Evolutionary conservation across 495 filamentous ascomycete genomes (phyloP).

Genomic region (Halenospora varia): DNA sequence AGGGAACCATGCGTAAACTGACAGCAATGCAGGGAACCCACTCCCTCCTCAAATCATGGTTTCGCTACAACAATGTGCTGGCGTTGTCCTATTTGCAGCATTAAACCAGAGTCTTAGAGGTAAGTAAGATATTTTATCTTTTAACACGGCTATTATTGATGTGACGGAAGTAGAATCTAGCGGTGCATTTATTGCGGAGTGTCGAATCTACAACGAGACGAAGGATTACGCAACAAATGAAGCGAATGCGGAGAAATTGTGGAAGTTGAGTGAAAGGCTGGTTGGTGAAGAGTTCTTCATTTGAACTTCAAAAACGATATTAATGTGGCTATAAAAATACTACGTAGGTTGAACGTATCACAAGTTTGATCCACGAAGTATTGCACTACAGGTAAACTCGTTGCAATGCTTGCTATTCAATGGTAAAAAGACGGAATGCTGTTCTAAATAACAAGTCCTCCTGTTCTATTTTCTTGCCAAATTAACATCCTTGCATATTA

Average conservation of each 20-base stretch:
- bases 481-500: too few species aligned
- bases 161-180: not conserved
- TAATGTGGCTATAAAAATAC: too few species aligned
- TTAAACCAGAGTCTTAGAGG: constrained; percentile 6
- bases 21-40: not conserved
- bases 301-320: too few species aligned
- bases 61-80: not conserved
- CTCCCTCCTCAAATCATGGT: not conserved
- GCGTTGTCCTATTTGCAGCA: constrained; percentile 4
- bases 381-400: too few species aligned
- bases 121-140: not conserved
- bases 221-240: not conserved
- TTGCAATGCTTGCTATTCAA: too few species aligned
- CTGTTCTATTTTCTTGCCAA: too few species aligned
- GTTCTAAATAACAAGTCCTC: too few species aligned
- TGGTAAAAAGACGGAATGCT: too few species aligned
- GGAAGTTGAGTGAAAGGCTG: not conserved
- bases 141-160: not conserved
- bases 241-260: not conserved
- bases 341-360: too few species aligned
- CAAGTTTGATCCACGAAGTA: too few species aligned
- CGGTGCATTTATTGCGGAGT: not conserved
- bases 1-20: too few species aligned
- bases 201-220: not conserved
- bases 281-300: not conserved